phyloP scores from a whole-genome alignment of 257 asterid genomes.

The Scutellaria minor region DNA sequence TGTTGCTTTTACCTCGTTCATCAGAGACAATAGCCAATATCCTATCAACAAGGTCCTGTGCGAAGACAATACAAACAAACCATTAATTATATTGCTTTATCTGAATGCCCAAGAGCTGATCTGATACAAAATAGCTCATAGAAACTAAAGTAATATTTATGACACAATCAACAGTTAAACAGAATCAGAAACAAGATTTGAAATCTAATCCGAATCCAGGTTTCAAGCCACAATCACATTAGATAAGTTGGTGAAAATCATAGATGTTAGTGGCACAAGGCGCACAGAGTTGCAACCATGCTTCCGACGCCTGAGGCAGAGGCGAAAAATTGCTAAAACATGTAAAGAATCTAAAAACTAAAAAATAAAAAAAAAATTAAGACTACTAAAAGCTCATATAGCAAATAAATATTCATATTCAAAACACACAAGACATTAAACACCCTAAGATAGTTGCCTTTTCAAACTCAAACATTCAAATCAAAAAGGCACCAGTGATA shows the following conservation, averaged over 20 bases:
- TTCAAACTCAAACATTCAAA: too few relatives aligned
- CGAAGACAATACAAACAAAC: constrained; percentile 22
- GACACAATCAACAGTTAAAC: constrained; percentile 5
- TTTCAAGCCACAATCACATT: neutral
- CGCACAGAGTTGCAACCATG: too few relatives aligned
- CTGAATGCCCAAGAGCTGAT: constrained; percentile 15
- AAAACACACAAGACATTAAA: too few relatives aligned
- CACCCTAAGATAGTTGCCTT: too few relatives aligned
- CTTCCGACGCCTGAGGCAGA: too few relatives aligned
- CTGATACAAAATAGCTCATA: constrained; percentile 16
- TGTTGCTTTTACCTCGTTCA: constrained; percentile 68
- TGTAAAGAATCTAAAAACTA: too few relatives aligned
- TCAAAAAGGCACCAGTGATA: too few relatives aligned
- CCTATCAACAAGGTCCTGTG: constrained; percentile 97
- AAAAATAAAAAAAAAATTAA: too few relatives aligned
- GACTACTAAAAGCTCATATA: too few relatives aligned
- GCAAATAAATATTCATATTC: too few relatives aligned
- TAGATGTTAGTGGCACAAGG: neutral
- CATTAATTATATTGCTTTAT: constrained; percentile 21
- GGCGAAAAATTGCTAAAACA: too few relatives aligned
- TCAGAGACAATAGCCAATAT: constrained; percentile 75
- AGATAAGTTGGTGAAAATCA: constrained; percentile 17
- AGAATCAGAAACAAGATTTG: neutral
- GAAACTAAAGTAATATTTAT: neutral
- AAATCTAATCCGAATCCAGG: constrained; percentile 6